Base-by-base conservation (phyloP, 2,329 filamentous ascomycete species). In the Leptographium flavum region DNA sequence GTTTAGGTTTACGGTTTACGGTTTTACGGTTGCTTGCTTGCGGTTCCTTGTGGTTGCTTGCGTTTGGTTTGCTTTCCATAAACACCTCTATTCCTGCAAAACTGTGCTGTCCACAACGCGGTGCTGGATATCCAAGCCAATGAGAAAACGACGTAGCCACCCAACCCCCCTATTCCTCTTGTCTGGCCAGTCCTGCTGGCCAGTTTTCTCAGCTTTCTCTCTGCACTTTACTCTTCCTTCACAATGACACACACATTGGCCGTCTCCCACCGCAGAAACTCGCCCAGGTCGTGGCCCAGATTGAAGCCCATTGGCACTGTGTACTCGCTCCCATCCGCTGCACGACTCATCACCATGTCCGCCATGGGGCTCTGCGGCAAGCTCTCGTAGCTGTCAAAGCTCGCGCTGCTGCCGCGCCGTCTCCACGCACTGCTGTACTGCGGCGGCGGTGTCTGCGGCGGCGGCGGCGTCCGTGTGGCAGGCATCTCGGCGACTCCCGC, bases 251-350 rank as follows among this genome's bases (percentile, higher is more conserved):
- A 69, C 2, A 68, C 66, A 45, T 74, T 62, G 52, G 74, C 67
- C 4, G 69, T 60, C 56, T 76, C 73, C 73, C 74, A 79, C 45
- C 61, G 65, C 40, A 79, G 54, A 52, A 75, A 79, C 49, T 78
- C 74, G 2, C 70, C 71, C 33, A 79, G 55, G 54, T 79, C 75
- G 49, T 76, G 71, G 11, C 68, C 67, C 3, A 79, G 61, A 50
- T 79, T 79, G 54, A 70, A 78, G 0, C 73, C 73, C 74, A 79
- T 78, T 0, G 73, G 70, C 44, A 73, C 66, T 10, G 63, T 55
- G 43, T 58, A 56, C 50, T 60, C 55, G 45, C 63, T 58, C n/a
- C 60, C 63, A 36, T 63, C 60, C 22, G 61, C 62, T 31, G 58
- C 60, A 23, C 59, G 58, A 47, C 54, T 62, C 41, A 63, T 60